Evolutionary conservation across 345 rosid species (phyloP), one percentile per base, ranked within the genome.

Genomic region (Cardiospermum halicacabum): DNA sequence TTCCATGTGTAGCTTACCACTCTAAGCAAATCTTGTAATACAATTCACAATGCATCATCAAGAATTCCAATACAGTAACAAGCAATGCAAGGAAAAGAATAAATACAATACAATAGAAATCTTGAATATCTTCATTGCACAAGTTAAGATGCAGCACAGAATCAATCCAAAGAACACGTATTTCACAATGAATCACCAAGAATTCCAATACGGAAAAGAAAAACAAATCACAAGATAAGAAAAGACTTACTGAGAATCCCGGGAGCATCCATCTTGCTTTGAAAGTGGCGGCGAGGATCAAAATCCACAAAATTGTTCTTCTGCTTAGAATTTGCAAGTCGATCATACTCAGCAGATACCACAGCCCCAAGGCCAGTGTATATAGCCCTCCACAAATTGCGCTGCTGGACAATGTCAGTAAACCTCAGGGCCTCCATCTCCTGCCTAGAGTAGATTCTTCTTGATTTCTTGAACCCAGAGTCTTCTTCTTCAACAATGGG

Each of bases 351-450:
- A 61, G 49, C 60, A 13, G 71, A 72, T 62, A 77, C 84, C 37
- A 56, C 78, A 60, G 80, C 65, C 45, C 80, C 82, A 36, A 94
- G 95, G 54, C 73, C 79, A 58, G 74, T 59, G 64, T 80, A 83
- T 42, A 82, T 59, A 63, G 70, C 68, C 72, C 64, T 74, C 99
- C 99, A 94, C 49, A 86, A 34, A 49, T 77, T 80, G 62, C 70
- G 50, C 79, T 94, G 99, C 53, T 76, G 78, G 13, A 26, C 80
- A 74, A 78, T 45, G 54, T 85, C 68, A 25, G 69, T 77, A 77
- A 80, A 89, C 87, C 88, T 87, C 82, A 94, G 51, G 49, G 75
- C 76, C 85, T 84, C 89, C 86, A 94, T 64, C 77, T 84, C 89
- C 58, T 74, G 61, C 73, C 80, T 82, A 5, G 89, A 69, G 77